These are phyloP conservation scores for Euphorbia tirucalli DNA, from an alignment of 345 rosid species.

Conservation along the genomic window DNA sequence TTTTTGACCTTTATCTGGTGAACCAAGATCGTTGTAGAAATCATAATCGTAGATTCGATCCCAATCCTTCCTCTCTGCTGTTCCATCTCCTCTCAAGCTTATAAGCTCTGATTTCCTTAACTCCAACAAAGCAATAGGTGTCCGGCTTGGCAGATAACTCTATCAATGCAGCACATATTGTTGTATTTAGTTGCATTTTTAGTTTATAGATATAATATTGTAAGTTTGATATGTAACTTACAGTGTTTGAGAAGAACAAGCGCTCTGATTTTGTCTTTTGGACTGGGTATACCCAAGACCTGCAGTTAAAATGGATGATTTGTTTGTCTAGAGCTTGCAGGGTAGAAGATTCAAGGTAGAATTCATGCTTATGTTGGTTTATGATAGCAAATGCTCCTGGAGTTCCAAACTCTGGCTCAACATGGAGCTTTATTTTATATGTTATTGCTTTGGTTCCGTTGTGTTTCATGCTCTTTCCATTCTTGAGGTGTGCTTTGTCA, in stretches of 20 bases:
- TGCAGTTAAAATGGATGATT: slow-evolving; percentile 45
- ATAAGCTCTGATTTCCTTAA: slow-evolving; percentile 47
- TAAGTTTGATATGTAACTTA: slow-evolving; percentile 17
- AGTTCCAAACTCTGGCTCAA: slow-evolving; percentile 40
- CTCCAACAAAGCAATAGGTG: slow-evolving; percentile 40
- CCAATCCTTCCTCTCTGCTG: slow-evolving; percentile 48
- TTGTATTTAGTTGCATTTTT: neutral
- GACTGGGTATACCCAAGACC: slow-evolving; percentile 59
- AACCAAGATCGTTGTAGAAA: slow-evolving; percentile 50
- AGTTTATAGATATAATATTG: neutral
- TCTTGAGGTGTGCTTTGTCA: slow-evolving; percentile 33
- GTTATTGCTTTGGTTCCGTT: slow-evolving; percentile 25
- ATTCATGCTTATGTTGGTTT: slow-evolving; percentile 41
- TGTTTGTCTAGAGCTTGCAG: slow-evolving; percentile 18
- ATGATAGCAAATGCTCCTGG: slow-evolving; percentile 50
- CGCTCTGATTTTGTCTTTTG: slow-evolving; percentile 34
- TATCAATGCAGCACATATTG: slow-evolving; percentile 15
- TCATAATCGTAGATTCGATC: slow-evolving; percentile 57
- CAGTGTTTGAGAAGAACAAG: slow-evolving; percentile 52
- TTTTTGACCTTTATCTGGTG: slow-evolving; percentile 39
- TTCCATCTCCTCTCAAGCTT: slow-evolving; percentile 44
- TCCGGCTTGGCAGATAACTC: slow-evolving; percentile 50
- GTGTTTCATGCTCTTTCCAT: slow-evolving; percentile 35
- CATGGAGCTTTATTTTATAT: slow-evolving; percentile 34
- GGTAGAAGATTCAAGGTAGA: slow-evolving; percentile 51